A percentile compares a stretch with the other conserved stretches of the same genome.
These are phyloP conservation scores for Silene vulgaris DNA, from an alignment of 179 eudicot genomes.

Conservation along the genomic window DNA sequence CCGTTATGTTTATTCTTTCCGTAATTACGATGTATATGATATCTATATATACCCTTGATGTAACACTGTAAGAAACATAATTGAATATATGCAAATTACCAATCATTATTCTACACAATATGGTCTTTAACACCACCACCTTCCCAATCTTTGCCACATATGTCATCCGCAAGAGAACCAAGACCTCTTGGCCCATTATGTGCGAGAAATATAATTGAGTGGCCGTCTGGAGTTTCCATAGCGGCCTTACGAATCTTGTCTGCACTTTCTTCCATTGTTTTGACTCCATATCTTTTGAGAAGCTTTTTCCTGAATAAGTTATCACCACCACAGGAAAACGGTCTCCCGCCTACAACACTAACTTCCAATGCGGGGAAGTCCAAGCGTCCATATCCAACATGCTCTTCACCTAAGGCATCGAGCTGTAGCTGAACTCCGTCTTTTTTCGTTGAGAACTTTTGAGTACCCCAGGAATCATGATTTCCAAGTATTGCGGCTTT, in stretches of 20 bases:
- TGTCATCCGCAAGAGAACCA: slow-evolving; percentile 53
- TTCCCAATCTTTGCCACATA: slow-evolving; percentile 65
- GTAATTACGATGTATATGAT: too few species aligned
- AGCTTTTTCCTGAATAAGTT: too few species aligned
- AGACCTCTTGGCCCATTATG: slow-evolving; percentile 88
- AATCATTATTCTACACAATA: not conserved
- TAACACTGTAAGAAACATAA: slow-evolving; percentile 76
- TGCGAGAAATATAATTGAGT: slow-evolving; percentile 64
- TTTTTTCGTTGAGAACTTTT: slow-evolving; percentile 55
- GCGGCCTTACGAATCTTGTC: slow-evolving; percentile 55
- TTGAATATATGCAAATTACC: slow-evolving; percentile 92
- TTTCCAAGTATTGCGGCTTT: slow-evolving; percentile 81
- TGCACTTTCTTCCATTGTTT: slow-evolving; percentile 65
- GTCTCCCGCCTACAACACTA: slow-evolving; percentile 79
- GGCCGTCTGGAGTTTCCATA: slow-evolving; percentile 49
- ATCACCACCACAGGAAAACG: slow-evolving; percentile 78
- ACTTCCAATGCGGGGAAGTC: slow-evolving; percentile 60
- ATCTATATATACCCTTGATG: too few species aligned
- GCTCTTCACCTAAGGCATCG: slow-evolving; percentile 68
- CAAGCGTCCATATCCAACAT: slow-evolving; percentile 62
- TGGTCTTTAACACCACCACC: slow-evolving; percentile 31
- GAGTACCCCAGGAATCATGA: slow-evolving; percentile 71
- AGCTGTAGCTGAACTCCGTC: slow-evolving; percentile 80
- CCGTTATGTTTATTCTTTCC: slow-evolving; percentile 20
- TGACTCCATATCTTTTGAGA: slow-evolving; percentile 67